Evolutionary conservation across 257 asterid species (phyloP).

Genomic region (Primulina eburnea): DNA sequence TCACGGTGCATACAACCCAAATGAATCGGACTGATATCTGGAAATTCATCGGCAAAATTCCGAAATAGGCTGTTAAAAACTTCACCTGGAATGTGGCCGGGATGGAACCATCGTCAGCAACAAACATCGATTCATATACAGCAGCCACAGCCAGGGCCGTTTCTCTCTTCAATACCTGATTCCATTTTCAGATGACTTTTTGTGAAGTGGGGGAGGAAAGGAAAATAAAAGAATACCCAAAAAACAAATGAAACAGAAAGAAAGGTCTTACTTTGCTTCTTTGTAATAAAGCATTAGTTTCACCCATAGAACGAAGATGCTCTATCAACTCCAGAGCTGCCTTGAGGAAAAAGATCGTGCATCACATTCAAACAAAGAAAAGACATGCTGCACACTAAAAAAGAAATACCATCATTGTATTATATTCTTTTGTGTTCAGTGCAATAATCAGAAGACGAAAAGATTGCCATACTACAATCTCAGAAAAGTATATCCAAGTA

Average conservation of each 20-base stretch:
- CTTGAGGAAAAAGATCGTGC: slow-evolving; percentile 24
- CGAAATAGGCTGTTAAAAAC: slow-evolving; percentile 9
- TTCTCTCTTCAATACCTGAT: slow-evolving; percentile 78
- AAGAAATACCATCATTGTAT: neutral
- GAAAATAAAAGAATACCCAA: neutral
- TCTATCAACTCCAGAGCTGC: slow-evolving; percentile 93
- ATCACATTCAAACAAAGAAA: slow-evolving; percentile 19
- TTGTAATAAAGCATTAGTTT: slow-evolving; percentile 82
- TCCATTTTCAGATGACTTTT: slow-evolving; percentile 15
- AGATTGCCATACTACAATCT: neutral
- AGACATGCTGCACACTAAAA: neutral
- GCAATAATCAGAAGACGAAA: neutral
- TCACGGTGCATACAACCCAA: too few relatives aligned
- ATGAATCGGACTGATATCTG: neutral
- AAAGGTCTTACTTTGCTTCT: slow-evolving; percentile 55
- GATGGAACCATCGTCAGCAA: neutral
- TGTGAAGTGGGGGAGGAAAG: slow-evolving; percentile 11
- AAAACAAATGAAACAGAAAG: neutral
- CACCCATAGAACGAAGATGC: slow-evolving; percentile 97
- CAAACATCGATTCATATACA: neutral
- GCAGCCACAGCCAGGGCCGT: slow-evolving; percentile 70
- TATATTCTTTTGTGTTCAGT: neutral
- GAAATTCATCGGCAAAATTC: slow-evolving; percentile 34
- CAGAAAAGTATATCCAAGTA: neutral
- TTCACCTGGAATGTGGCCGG: neutral